Evolutionary conservation across 2,329 filamentous ascomycete genomes (phyloP).

Genomic region (Dichotomopilus funicola): DNA sequence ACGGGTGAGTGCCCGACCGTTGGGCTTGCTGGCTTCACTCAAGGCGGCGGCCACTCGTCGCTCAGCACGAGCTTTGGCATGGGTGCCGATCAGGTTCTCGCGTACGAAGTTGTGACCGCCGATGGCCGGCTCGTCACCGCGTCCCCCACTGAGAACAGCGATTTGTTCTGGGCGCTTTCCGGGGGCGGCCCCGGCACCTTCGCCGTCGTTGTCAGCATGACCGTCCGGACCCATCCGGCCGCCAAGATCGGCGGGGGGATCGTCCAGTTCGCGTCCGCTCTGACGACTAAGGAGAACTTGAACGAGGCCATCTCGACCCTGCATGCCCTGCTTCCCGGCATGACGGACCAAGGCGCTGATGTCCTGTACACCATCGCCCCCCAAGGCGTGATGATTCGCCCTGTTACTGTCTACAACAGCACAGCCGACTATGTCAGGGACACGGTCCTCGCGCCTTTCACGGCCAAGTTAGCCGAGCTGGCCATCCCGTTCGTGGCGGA

Average conservation of each 20-base stretch:
- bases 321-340: slow-evolving; percentile 40
- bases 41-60: slow-evolving; percentile 43
- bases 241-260: slow-evolving; percentile 11
- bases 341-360: slow-evolving; percentile 42
- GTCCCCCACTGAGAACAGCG: slow-evolving; percentile 29
- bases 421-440: slow-evolving; percentile 33
- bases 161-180: slow-evolving; percentile 38
- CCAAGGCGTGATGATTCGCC: slow-evolving; percentile 37
- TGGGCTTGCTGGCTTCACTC: slow-evolving; percentile 39
- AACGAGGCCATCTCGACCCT: slow-evolving; percentile 40
- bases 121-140: slow-evolving; percentile 39
- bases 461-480: slow-evolving; percentile 33
- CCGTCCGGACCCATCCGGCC: slow-evolving; percentile 14
- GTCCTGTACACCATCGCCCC: slow-evolving; percentile 32
- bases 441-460: slow-evolving; percentile 38
- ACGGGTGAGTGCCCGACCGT: slow-evolving; percentile 48
- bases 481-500: slow-evolving; percentile 23
- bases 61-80: slow-evolving; percentile 39
- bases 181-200: slow-evolving; percentile 18
- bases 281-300: slow-evolving; percentile 32
- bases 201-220: slow-evolving; percentile 17
- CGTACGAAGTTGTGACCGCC: slow-evolving; percentile 41
- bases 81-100: slow-evolving; percentile 39
- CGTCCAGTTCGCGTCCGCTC: slow-evolving; percentile 33
- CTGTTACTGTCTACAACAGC: slow-evolving; percentile 42